phyloP scores from a whole-genome alignment of 2,329 filamentous ascomycete species.

The Cylindrodendrum hubeiense region DNA sequence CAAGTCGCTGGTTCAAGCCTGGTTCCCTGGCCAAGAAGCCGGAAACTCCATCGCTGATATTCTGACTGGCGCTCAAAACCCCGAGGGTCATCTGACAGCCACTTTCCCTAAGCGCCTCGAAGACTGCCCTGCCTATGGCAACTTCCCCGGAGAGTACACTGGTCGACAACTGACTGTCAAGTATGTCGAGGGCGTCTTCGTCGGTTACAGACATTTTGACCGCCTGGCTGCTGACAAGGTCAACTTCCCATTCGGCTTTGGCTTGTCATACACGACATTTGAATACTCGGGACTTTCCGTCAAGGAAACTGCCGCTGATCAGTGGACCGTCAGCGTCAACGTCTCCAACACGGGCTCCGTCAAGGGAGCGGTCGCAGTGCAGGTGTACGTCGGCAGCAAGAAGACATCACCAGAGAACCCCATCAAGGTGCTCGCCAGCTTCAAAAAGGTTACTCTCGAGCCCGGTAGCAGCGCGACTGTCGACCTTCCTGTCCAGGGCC shows the following conservation, averaged over 20 bases:
- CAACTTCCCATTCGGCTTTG: conserved; percentile 29
- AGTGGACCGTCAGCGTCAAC: conserved; percentile 53
- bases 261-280: conserved; percentile 29
- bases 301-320: not conserved
- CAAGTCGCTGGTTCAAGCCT: conserved; percentile 71
- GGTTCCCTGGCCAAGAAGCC: conserved; percentile 77
- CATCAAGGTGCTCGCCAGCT: conserved; percentile 40
- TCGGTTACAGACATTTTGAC: conserved; percentile 77
- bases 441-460: conserved; percentile 40
- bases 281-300: conserved; percentile 45
- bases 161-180: conserved; percentile 64
- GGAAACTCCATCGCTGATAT: conserved; percentile 76
- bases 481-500: not conserved
- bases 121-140: conserved; percentile 74
- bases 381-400: conserved; percentile 58
- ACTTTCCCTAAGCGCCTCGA: conserved; percentile 70
- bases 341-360: conserved; percentile 69
- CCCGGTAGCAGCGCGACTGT: conserved; percentile 24
- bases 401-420: conserved; percentile 27
- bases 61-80: conserved; percentile 71
- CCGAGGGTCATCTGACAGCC: conserved; percentile 62
- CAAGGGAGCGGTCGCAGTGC: conserved; percentile 64
- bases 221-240: conserved; percentile 47
- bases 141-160: conserved; percentile 62
- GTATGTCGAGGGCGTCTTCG: conserved; percentile 75